Base-by-base conservation (phyloP, 352 stramenopile species). In the Pythium phragmiticola region DNA sequence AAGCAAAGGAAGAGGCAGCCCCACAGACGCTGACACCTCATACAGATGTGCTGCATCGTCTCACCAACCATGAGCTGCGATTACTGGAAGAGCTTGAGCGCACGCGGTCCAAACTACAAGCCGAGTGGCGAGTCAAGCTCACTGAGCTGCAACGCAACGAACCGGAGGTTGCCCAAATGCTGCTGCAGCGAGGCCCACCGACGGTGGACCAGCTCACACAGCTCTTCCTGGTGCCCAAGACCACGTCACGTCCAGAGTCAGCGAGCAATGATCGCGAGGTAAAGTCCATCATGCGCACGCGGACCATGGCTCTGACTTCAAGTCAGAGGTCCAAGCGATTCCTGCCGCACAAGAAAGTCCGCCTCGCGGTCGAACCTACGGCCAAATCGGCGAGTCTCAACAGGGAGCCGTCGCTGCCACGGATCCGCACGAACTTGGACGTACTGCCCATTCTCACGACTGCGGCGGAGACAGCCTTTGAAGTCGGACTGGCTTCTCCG, bases 31-130 rank as follows among this genome's bases (percentile, higher is more conserved):
- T 69, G 11, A 85, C 80, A 7, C 76, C 81, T 5, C 77, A 85
- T 54, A 82, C 84, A 0, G 84, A 93, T 54, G 70, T 78, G 13
- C 72, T 93, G 13, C 77, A 87, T 42, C 78, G 82, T 0, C 72
- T 93, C 13, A 90, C 82, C 0, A 88, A 91, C 65, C 84, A 93
- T 72, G 84, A 93, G 42, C 65, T 90, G 17, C 78, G 82, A 7
- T 61, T 93, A 49, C 67, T 93, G 7, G 84, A 91, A 33, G 84
- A 93, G 59, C 71, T 93, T n/a, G 81, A 93, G 45, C 72, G 84
- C 14, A 93, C 84, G 26, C 72, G 84, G 0, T 73, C 70, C 30
- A 89, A 83, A 56, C 72, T 93, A 21, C 78, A 90, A 47, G 67
- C 74, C 0, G 82, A 93, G 58, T 90, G 82, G 80, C 67, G 78